phyloP scores from a whole-genome alignment of 352 stramenopile species.

The Blastocystis sp. region DNA sequence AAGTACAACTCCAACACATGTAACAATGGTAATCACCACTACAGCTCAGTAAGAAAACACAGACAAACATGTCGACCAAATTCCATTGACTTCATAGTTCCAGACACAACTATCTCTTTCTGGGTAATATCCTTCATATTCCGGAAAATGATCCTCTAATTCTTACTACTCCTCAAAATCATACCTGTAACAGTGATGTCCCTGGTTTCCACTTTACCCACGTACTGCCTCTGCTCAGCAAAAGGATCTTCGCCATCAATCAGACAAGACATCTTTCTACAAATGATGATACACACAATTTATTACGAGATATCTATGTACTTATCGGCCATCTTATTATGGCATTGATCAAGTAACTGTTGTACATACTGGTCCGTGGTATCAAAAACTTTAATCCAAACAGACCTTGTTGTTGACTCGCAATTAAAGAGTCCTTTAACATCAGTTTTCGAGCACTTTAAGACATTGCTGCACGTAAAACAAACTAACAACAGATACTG shows the following conservation, averaged over 20 bases:
- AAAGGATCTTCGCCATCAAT: slow-evolving; percentile 32
- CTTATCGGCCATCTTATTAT: slow-evolving; percentile 16
- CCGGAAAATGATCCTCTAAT: slow-evolving; percentile 17
- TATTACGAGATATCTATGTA: slow-evolving; percentile 29
- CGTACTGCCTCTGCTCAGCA: background rate
- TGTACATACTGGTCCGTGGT: background rate
- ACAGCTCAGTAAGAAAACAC: background rate
- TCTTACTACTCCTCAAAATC: background rate
- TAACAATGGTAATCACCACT: background rate
- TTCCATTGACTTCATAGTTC: slow-evolving; percentile 54
- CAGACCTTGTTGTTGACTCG: background rate
- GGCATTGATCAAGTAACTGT: background rate
- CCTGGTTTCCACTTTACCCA: background rate
- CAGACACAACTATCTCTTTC: slow-evolving; percentile 5
- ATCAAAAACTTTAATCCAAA: slow-evolving; percentile 57
- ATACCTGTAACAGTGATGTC: background rate
- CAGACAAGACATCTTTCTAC: slow-evolving; percentile 14
- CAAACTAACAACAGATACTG: background rate
- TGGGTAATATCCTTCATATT: slow-evolving; percentile 25
- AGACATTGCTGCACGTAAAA: background rate
- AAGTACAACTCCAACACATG: background rate
- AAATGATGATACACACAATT: background rate
- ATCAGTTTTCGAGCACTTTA: slow-evolving; percentile 16
- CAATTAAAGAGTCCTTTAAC: background rate
- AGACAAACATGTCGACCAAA: background rate